Base-by-base conservation (phyloP, 2,329 filamentous ascomycete species). In the Sporothrix humicola region DNA sequence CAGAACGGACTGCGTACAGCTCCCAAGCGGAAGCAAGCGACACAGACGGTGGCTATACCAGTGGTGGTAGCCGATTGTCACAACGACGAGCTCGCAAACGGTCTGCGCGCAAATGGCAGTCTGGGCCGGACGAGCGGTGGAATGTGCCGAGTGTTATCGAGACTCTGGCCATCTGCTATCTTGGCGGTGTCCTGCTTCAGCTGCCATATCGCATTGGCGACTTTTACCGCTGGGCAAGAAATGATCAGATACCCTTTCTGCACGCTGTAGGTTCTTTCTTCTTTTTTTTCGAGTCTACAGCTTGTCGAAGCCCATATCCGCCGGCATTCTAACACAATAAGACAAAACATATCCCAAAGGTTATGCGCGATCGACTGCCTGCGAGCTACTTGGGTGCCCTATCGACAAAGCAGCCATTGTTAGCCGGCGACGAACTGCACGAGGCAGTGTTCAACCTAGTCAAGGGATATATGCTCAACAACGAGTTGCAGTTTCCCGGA, bases 121-220 rank as follows among this genome's bases (percentile, higher is more conserved):
- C 84, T 15, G 82, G 85, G 73, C 79, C 82, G 37, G 84, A 84
- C 6, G 81, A 84, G 76, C 80, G 84, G 61, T 87, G 89, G 84
- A 84, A 85, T 66, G 78, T 89, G 77, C 94, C 95, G 0, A 89
- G 84, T 70, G 83, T 97, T 50, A 83, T 93, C 58, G 95, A 97
- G 77, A 92, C 91, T 0, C 82, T 98, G 71, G 90, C 86, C 1
- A 80, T 97, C 12, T 94, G 93, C 79, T 98, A 98, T 82, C 82
- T 98, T 48, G 95, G 90, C 1, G 90, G 90, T 52, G 78, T 96
- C 63, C 84, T 97, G 37, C 84, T 97, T 77, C 89, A 92, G 73
- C 85, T 96, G 73, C 94, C 95, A 0, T 85, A 93, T n/a, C 89
- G 90, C 26, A 83, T 95, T 8, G 91, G 90, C 12, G 93, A 97